Percentiles rank a stretch among this genome's conserved stretches.
Conservation (phyloP, 1,284 basidiomycete species). For the Volvariella surrecta region DNA sequence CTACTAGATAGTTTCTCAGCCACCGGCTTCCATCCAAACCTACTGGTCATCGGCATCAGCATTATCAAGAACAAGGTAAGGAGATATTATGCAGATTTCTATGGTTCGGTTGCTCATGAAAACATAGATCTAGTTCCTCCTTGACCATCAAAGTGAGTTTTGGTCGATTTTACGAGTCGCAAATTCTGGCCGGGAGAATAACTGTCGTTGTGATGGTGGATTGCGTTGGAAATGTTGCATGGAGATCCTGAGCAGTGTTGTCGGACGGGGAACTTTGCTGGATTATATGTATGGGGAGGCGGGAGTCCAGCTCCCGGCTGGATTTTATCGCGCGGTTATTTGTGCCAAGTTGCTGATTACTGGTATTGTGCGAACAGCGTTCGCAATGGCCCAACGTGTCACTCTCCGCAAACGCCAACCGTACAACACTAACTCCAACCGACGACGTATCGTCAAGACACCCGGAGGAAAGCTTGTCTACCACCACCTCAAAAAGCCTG, state of each 20-base stretch:
- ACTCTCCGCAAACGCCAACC: slow-evolving; percentile 98
- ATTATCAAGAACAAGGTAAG: slow-evolving; percentile 36
- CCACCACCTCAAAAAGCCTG: slow-evolving; percentile 85
- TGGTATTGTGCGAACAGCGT: slow-evolving; percentile 13
- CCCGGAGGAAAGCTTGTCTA: slow-evolving; percentile 90
- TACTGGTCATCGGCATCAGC: slow-evolving; percentile 26
- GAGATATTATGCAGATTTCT: too few species aligned
- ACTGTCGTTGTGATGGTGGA: too few species aligned
- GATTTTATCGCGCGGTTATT: too few species aligned
- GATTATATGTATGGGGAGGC: slow-evolving; percentile 5
- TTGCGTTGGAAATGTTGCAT: too few species aligned
- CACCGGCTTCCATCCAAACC: slow-evolving; percentile 19
- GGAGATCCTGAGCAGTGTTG: too few species aligned
- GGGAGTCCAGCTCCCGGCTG: too few species aligned
- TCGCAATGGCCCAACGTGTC: slow-evolving; percentile 94
- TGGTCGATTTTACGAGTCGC: slow-evolving; percentile 7
- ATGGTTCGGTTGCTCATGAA: too few species aligned
- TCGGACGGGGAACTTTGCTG: too few species aligned
- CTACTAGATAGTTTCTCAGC: slow-evolving; percentile 27
- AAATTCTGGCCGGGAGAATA: too few species aligned
- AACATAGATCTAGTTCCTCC: too few species aligned
- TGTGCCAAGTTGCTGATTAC: not conserved
- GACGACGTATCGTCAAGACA: slow-evolving; percentile 94
- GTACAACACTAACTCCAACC: slow-evolving; percentile 98
- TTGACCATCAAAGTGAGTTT: slow-evolving; percentile 23